These are phyloP conservation scores for Rosa rugosa DNA, from an alignment of 306 rosid genomes.

Conservation along the genomic window DNA sequence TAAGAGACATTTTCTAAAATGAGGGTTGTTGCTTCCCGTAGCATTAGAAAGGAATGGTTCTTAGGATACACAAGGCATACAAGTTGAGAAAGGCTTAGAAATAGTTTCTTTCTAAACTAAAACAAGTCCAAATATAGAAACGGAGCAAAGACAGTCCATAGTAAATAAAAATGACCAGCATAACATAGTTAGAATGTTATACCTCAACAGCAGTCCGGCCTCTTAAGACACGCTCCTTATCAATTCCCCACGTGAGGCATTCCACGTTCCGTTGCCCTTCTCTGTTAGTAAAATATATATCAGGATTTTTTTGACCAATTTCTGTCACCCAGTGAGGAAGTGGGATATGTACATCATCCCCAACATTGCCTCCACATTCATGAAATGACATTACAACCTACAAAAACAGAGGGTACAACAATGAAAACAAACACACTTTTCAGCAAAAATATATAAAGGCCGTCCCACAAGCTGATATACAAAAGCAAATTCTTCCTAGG, in stretches of 20 bases:
- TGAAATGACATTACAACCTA: slow-evolving; percentile 84
- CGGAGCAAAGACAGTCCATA: not conserved
- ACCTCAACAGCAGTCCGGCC: slow-evolving; percentile 90
- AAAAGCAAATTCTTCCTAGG: not conserved
- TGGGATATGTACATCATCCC: slow-evolving; percentile 84
- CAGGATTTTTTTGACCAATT: slow-evolving; percentile 78
- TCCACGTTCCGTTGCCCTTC: slow-evolving; percentile 70
- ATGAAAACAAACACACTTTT: not conserved
- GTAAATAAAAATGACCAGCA: not conserved
- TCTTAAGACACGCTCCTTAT: slow-evolving; percentile 73
- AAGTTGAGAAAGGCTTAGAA: not conserved
- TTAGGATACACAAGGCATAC: not conserved
- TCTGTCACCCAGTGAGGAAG: slow-evolving; percentile 82
- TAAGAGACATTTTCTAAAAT: not conserved
- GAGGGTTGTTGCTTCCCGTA: not conserved
- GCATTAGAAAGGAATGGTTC: not conserved
- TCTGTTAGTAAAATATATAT: slow-evolving; percentile 72
- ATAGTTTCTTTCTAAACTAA: not conserved
- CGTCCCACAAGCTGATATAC: not conserved
- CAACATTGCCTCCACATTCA: slow-evolving; percentile 86
- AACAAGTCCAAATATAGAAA: not conserved
- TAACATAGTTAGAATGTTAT: slow-evolving; percentile 12
- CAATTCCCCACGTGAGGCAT: slow-evolving; percentile 85
- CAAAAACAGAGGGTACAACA: not conserved
- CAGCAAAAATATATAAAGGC: not conserved